phyloP scores from a whole-genome alignment of 768 basidiomycete species.

The Lentinula lateritia region DNA sequence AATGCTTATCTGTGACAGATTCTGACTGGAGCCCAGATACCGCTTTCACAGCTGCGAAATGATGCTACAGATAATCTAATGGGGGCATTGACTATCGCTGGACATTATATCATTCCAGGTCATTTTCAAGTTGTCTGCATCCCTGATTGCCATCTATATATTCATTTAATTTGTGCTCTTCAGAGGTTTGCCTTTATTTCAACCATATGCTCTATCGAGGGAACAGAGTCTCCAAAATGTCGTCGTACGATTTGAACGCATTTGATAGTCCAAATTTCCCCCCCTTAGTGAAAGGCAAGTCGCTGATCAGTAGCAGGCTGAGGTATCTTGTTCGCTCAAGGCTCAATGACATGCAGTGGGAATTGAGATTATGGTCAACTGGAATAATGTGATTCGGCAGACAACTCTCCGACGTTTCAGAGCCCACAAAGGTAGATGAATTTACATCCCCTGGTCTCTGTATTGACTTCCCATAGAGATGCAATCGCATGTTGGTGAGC shows the following conservation, averaged over 20 bases:
- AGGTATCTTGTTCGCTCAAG: slow-evolving; percentile 6
- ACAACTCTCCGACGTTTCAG: slow-evolving; percentile 72
- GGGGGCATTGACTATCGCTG: slow-evolving; percentile 84
- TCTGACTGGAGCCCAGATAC: slow-evolving; percentile 90
- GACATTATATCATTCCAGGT: slow-evolving; percentile 91
- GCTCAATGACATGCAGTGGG: slow-evolving; percentile 48
- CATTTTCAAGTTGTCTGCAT: slow-evolving; percentile 6
- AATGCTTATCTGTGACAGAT: slow-evolving; percentile 43
- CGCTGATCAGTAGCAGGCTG: not conserved
- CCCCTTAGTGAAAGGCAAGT: slow-evolving; percentile 72
- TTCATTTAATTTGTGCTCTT: not conserved
- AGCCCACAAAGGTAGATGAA: slow-evolving; percentile 64
- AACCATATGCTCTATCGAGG: slow-evolving; percentile 86
- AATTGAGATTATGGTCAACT: slow-evolving; percentile 85
- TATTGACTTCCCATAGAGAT: slow-evolving; percentile 43
- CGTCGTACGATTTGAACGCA: slow-evolving; percentile 78
- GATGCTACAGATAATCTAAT: slow-evolving; percentile 93
- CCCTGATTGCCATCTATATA: not conserved
- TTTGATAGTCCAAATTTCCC: slow-evolving; percentile 84
- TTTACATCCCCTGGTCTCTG: too few species aligned
- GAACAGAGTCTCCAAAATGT: slow-evolving; percentile 77
- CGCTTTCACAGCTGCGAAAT: slow-evolving; percentile 85
- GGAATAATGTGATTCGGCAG: slow-evolving; percentile 83
- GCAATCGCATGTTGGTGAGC: slow-evolving; percentile 74
- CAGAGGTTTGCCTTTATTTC: slow-evolving; percentile 86